Conservation (phyloP, 306 rosid genomes). For the Dryas alaskensis region DNA sequence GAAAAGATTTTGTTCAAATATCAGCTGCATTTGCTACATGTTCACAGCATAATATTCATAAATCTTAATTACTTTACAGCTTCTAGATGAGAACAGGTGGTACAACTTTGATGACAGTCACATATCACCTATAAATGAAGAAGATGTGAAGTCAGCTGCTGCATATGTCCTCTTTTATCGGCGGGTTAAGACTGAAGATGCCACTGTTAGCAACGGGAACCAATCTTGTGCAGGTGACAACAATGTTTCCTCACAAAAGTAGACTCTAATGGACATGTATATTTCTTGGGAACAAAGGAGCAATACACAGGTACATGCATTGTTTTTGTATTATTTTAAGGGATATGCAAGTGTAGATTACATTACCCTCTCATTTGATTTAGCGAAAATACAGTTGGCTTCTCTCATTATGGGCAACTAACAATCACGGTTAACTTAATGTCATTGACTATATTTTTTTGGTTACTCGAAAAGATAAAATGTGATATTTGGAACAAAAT, state of each 20-base stretch:
- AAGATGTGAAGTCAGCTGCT: conserved; percentile 83
- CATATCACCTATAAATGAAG: conserved; percentile 82
- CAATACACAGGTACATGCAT: too few species aligned
- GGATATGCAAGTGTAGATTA: too few species aligned
- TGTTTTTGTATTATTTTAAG: too few species aligned
- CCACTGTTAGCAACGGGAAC: conserved; percentile 51
- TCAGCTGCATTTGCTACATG: background rate
- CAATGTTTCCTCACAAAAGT: conserved; percentile 20
- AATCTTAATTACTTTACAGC: conserved; percentile 44
- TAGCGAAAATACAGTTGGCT: too few species aligned
- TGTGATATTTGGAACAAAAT: too few species aligned
- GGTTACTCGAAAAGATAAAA: too few species aligned
- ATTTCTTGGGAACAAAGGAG: background rate
- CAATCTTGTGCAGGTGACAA: conserved; percentile 31
- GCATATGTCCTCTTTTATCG: conserved; percentile 96
- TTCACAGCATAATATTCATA: background rate
- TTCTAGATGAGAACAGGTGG: conserved; percentile 90
- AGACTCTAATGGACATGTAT: background rate
- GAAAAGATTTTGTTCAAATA: background rate
- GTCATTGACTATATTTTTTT: too few species aligned
- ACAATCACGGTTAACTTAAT: too few species aligned
- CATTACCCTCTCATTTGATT: too few species aligned
- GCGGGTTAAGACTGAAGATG: conserved; percentile 63
- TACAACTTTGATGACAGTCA: conserved; percentile 91
- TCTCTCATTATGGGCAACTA: too few species aligned